Evolutionary conservation across 257 asterid species (phyloP).

Genomic region (Handroanthus guayacan): DNA sequence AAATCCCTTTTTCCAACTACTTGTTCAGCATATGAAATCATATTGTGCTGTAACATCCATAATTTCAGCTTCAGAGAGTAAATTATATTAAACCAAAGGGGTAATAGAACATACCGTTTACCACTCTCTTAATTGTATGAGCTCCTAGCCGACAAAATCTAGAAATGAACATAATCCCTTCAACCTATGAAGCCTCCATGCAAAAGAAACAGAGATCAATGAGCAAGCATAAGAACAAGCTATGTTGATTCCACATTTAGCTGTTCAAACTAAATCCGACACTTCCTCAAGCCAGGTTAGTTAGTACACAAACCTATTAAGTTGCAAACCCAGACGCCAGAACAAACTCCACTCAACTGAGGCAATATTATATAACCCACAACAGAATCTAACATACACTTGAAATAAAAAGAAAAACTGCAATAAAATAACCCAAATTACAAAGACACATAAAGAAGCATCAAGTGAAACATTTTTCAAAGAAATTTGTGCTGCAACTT

Average conservation of each 20-base stretch:
- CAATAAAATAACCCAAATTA: neutral
- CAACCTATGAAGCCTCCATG: constrained; percentile 42
- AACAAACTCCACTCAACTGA: constrained; percentile 16
- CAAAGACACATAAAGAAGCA: constrained; percentile 1
- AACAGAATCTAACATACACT: neutral
- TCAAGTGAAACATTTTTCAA: neutral
- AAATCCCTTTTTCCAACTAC: neutral
- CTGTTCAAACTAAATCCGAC: neutral
- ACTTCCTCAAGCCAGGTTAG: neutral
- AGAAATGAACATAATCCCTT: constrained; percentile 58
- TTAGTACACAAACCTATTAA: neutral
- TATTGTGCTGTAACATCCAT: neutral
- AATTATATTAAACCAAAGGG: constrained; percentile 22
- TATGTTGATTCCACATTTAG: constrained; percentile 1
- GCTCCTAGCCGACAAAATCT: constrained; percentile 54
- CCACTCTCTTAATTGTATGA: constrained; percentile 42
- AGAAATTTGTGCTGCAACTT: neutral
- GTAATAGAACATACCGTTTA: constrained; percentile 45
- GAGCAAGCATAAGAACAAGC: constrained; percentile 19
- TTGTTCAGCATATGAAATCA: neutral
- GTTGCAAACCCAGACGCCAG: neutral
- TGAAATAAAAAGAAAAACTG: neutral
- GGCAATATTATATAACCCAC: neutral
- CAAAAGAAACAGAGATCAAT: constrained; percentile 26
- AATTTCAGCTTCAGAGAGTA: constrained; percentile 10